These are phyloP conservation scores for Pelargonium citronellum DNA, from an alignment of 441 rosid species.

Conservation along the genomic window DNA sequence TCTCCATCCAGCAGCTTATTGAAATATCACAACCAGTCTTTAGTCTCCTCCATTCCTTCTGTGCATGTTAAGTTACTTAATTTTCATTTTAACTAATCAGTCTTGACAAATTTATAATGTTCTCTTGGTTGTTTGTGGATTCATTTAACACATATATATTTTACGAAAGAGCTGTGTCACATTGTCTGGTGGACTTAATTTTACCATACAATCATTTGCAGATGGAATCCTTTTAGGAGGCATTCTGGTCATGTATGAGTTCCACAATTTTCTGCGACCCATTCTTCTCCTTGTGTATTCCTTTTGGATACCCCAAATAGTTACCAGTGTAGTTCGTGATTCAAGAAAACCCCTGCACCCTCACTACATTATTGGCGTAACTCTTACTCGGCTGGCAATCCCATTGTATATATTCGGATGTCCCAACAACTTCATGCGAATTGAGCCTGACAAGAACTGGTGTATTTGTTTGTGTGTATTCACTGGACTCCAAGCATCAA, in stretches of 20 bases:
- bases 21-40: too few species aligned
- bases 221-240: conserved; percentile 99
- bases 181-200: conserved; percentile 11
- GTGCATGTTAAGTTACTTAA: too few species aligned
- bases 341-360: conserved; percentile 96
- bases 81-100: too few species aligned
- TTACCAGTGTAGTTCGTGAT: conserved; percentile 76
- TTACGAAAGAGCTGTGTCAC: neutral
- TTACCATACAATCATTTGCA: conserved; percentile 30
- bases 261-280: conserved; percentile 69
- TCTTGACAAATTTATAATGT: neutral
- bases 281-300: conserved; percentile 79
- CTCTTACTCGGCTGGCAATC: conserved; percentile 74
- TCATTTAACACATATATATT: neutral
- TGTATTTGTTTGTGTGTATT: conserved; percentile 60
- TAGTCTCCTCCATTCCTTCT: too few species aligned
- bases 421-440: conserved; percentile 92
- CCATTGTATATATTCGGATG: conserved; percentile 88
- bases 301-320: conserved; percentile 91
- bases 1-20: too few species aligned
- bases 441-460: conserved; percentile 76
- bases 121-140: neutral
- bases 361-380: conserved; percentile 80
- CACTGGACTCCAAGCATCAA: conserved; percentile 66
- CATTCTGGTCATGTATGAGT: conserved; percentile 87